Base-by-base conservation (phyloP, 2,329 filamentous ascomycete species). In the Colletotrichum cereale region DNA sequence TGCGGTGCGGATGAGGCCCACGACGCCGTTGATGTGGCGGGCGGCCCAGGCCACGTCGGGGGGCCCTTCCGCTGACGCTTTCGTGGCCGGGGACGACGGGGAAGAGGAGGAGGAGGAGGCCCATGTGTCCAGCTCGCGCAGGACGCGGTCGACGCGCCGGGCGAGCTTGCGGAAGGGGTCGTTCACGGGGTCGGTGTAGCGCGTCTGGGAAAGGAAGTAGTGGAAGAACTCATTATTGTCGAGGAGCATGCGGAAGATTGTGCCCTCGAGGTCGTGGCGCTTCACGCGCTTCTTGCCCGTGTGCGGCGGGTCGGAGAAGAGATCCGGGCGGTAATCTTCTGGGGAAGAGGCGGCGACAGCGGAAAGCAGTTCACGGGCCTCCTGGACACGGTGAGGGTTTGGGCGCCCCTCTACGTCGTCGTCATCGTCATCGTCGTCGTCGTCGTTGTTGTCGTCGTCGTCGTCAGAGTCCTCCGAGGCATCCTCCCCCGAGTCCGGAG, bases 191-290 rank as follows among this genome's bases (percentile, higher is more conserved):
- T 86, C 85, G 57, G 80, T 78, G 2, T 86, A 81, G n/a, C 80
- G 79, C 65, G 86, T 82, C 11, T 83, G 79, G 21, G 83, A 82
- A 56, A 84, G 81, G 70, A 89, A 86, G 79, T 87, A 86, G 62
- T 86, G 80, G 76, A 89, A 87, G 78, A 89, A 85, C 50, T 85
- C 83, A 76, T 87, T 82, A 74, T 88, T 88, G 72, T 84, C 82
- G 29, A 89, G 79, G 21, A 89, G 81, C 79, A 89, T 87, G 62
- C 84, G 84, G 72, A 87, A 85, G 18, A 90, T 77, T 3, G 86
- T 88, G 55, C 81, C 80, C 73, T 86, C 85, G 1, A 89, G 80
- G 69, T 89, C 86, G 61, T 82, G 79, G 12, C 81, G 80, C 69
- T 82, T 82, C 62, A 86, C 75, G 12, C 83, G 77, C n/a, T 79